Base-by-base conservation (phyloP, 345 rosid species). In the Acer yangbiense region DNA sequence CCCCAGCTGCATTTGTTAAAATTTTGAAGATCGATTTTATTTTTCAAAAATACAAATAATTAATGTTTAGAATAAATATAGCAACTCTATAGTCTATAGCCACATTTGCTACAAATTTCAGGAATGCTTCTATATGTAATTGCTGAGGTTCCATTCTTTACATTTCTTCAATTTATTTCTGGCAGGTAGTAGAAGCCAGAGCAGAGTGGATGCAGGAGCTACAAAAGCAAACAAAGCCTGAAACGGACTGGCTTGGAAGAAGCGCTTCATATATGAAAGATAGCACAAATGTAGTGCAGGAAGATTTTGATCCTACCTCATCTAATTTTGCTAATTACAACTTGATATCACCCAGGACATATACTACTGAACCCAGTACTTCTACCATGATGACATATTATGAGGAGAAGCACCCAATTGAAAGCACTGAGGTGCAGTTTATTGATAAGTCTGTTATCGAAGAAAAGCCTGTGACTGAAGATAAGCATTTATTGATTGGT, bases 181-280 rank as follows among this genome's bases (percentile, higher is more conserved):
- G 76, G 81, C 82, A 96, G 98, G 90, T 97, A 69, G 79, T 89
- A 83, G 97, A 93, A 83, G 90, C 98, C 25, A 90, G 98, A 83
- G 88, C 91, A 61, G 74, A 86, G 81, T 84, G 95, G 89, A 92
- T 93, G 67, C 87, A 88, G n/a, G 95, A 92, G 81, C 85, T 90
- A 55, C 93, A 91, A 71, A 91, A 92, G 82, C 85, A 86, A 81
- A 83, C 81, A 78, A 83, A 82, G 83, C 75, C 83, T 41, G 88
- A 84, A 64, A 75, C 20, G 20, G 85, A 81, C 69, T 87, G 88
- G 88, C 81, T 74, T 54, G 93, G 85, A 78, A 86, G 82, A 77
- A 83, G 76, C 75, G 72, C 74, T 72, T 89, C 82, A 66, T 68
- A 71, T 64, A 29, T 10, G 7, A 82, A 72, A 71, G 83, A 83